Conservation (phyloP, 495 filamentous ascomycete species). For the Annulohypoxylon stygium region DNA sequence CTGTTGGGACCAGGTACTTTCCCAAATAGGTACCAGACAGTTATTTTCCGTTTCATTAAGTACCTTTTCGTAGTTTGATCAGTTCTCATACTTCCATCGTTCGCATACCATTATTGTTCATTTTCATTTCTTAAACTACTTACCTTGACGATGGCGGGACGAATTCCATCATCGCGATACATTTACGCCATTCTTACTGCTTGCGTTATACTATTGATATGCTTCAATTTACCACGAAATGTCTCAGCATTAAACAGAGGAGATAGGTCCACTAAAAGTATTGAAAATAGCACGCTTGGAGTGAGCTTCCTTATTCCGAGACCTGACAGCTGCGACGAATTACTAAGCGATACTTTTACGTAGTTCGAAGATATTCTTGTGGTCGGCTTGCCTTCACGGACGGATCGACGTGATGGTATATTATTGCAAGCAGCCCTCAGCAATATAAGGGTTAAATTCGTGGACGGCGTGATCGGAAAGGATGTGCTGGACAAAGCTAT, state of each 20-base stretch:
- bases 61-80: no score
- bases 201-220: neutral
- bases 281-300: neutral
- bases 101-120: no score
- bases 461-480: constrained; percentile 59
- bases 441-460: constrained; percentile 62
- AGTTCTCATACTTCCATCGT: no score
- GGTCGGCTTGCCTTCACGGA: constrained; percentile 56
- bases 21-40: no score
- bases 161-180: neutral
- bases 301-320: neutral
- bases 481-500: constrained; percentile 56
- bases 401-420: constrained; percentile 68
- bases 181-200: neutral
- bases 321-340: no score
- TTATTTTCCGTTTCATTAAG: no score
- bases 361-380: constrained; percentile 25
- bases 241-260: neutral
- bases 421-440: constrained; percentile 60
- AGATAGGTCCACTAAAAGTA: neutral
- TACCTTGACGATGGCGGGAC: neutral
- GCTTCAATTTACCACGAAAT: neutral
- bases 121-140: no score
- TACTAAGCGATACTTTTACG: neutral
- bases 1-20: no score